A percentile compares a stretch with the other conserved stretches of the same genome.
These are phyloP conservation scores for Fusarium sp. DNA, from an alignment of 2,329 filamentous ascomycete genomes.

Conservation along the genomic window DNA sequence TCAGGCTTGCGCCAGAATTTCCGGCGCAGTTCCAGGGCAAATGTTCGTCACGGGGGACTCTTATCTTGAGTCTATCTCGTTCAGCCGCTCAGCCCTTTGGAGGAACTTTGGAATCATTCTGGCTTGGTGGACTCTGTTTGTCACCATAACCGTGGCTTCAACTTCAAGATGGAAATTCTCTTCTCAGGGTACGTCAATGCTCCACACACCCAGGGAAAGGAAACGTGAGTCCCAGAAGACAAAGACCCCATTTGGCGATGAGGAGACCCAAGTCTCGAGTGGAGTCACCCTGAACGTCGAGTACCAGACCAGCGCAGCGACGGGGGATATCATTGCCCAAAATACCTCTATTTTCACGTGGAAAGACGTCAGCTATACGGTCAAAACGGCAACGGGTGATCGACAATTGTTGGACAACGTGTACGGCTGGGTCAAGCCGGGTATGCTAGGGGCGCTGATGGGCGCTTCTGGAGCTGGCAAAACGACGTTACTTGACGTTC, in stretches of 20 bases:
- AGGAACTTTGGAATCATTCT: conserved; percentile 72
- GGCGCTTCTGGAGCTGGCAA: conserved; percentile 86
- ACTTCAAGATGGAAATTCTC: conserved; percentile 68
- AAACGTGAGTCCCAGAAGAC: too few species aligned
- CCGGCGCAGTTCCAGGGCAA: conserved; percentile 64
- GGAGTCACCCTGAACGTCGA: too few species aligned
- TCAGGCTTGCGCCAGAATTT: conserved; percentile 69
- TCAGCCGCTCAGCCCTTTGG: conserved; percentile 65
- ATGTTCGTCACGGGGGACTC: conserved; percentile 67
- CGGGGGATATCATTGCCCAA: too few species aligned
- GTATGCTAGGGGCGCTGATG: conserved; percentile 82
- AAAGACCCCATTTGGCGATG: too few species aligned
- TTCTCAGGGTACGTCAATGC: too few species aligned
- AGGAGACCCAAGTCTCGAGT: conserved; percentile 66
- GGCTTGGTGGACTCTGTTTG: conserved; percentile 72
- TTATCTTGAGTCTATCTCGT: conserved; percentile 68
- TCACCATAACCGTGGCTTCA: conserved; percentile 67
- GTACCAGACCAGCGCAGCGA: too few species aligned
- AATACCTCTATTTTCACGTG: conserved; percentile 78
- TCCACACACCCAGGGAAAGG: too few species aligned
- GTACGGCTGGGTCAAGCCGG: conserved; percentile 86
- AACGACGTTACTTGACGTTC: conserved; percentile 84
- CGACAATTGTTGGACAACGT: conserved; percentile 81
- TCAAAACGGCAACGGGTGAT: conserved; percentile 71
- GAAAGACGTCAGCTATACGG: conserved; percentile 78